A percentile compares a stretch with the other conserved stretches of the same genome.
phyloP scores from a whole-genome alignment of 352 stramenopile genomes.

The Aphanomyces stellatus region DNA sequence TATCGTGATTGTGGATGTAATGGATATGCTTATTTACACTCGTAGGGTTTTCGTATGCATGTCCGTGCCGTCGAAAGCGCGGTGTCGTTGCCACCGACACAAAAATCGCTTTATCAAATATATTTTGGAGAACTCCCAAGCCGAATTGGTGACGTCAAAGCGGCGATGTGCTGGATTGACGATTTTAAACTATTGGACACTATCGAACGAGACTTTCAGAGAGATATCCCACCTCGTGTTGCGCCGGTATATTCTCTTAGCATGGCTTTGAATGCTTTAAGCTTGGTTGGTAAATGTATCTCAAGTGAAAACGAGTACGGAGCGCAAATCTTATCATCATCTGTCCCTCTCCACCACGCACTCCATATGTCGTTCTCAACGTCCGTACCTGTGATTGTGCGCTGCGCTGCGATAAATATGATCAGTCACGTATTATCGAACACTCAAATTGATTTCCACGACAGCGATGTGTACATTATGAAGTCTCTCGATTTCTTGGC shows the following conservation, averaged over 20 bases:
- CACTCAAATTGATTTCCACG: neutral
- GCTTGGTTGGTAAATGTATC: slow-evolving; percentile 45
- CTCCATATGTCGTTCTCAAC: neutral
- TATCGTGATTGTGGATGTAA: slow-evolving; percentile 25
- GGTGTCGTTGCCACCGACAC: neutral
- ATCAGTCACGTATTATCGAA: neutral
- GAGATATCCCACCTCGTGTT: neutral
- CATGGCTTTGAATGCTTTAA: slow-evolving; percentile 45
- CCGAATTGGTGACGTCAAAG: slow-evolving; percentile 36
- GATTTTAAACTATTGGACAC: slow-evolving; percentile 8
- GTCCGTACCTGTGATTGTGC: neutral
- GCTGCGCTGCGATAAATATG: neutral
- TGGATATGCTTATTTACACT: slow-evolving; percentile 29
- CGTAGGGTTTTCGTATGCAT: slow-evolving; percentile 13
- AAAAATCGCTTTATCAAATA: slow-evolving; percentile 19
- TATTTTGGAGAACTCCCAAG: slow-evolving; percentile 57
- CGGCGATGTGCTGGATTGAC: slow-evolving; percentile 47
- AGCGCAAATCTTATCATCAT: neutral
- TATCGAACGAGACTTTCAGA: neutral
- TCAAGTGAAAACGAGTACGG: slow-evolving; percentile 1
- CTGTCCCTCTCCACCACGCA: neutral
- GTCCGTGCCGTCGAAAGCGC: slow-evolving; percentile 1
- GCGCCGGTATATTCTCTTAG: slow-evolving; percentile 24
- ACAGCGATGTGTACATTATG: neutral
- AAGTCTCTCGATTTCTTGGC: neutral